Conservation (phyloP, 2,329 filamentous ascomycete genomes). For the Paecilomyces fulvus region DNA sequence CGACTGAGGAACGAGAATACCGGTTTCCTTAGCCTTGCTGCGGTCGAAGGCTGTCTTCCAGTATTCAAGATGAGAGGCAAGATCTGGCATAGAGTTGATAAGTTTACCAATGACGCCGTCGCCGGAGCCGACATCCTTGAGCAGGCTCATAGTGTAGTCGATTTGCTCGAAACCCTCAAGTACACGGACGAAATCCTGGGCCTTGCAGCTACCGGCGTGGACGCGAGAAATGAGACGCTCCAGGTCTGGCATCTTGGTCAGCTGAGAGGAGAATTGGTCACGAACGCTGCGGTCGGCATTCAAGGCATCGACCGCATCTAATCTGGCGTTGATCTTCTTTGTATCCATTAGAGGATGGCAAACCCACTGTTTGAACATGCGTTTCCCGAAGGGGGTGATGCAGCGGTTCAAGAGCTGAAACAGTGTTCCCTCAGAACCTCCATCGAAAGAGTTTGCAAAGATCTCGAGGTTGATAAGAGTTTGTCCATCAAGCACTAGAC, state of each 20-base stretch:
- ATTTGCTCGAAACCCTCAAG: constrained; percentile 97
- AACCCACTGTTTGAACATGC: constrained; percentile 92
- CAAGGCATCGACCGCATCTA: constrained; percentile 89
- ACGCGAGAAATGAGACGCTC: constrained; percentile 91
- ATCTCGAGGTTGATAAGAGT: constrained; percentile 97
- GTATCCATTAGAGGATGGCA: constrained; percentile 89
- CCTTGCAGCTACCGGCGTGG: constrained; percentile 81
- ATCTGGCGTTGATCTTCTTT: constrained; percentile 77
- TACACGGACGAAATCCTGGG: constrained; percentile 87
- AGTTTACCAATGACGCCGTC: constrained; percentile 79
- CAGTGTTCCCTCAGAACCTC: constrained; percentile 73
- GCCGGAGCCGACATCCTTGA: constrained; percentile 64
- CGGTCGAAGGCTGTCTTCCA: constrained; percentile 94
- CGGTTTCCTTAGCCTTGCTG: constrained; percentile 65
- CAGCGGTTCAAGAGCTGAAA: constrained; percentile 89
- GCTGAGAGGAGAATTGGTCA: constrained; percentile 78
- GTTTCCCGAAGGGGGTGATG: constrained; percentile 93
- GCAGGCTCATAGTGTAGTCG: constrained; percentile 79
- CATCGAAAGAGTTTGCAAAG: constrained; percentile 87
- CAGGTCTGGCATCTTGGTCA: constrained; percentile 87
- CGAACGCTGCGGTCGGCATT: constrained; percentile 74
- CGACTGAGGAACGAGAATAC: constrained; percentile 72
- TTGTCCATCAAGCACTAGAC: constrained; percentile 86
- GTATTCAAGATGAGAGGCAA: constrained; percentile 63
- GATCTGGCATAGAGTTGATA: constrained; percentile 75